A percentile compares a stretch with the other conserved stretches of the same genome.
Evolutionary conservation across 208 protist species (phyloP).

Genomic region (Trypanosoma cruzi): DNA sequence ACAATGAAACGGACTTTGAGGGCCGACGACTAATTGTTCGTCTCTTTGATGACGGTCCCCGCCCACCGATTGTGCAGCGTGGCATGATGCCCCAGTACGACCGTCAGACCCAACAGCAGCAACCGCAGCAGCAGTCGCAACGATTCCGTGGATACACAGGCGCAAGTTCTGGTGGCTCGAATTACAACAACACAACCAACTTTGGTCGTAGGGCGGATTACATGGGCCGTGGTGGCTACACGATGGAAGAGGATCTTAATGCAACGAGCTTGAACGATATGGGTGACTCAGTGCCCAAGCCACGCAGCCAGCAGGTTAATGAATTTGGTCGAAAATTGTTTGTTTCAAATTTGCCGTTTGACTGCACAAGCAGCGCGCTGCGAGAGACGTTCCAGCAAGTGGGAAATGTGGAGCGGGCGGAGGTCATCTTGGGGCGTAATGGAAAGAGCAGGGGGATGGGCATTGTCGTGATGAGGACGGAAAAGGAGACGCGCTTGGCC

Average conservation of each 20-base stretch:
- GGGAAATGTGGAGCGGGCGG: constrained; percentile 71
- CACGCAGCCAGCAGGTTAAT: constrained; percentile 73
- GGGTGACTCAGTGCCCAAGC: constrained; percentile 62
- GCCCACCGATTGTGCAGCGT: constrained; percentile 73
- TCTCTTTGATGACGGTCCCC: constrained; percentile 80
- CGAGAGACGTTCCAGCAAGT: constrained; percentile 86
- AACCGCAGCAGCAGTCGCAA: constrained; percentile 18
- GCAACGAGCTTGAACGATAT: constrained; percentile 25
- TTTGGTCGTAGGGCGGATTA: constrained; percentile 23
- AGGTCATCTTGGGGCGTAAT: constrained; percentile 71
- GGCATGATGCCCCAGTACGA: constrained; percentile 67
- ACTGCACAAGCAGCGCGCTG: constrained; percentile 69
- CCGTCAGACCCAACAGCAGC: constrained; percentile 26
- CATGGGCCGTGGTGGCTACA: constrained; percentile 27
- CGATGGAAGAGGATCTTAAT: constrained; percentile 27
- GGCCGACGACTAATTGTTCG: constrained; percentile 88
- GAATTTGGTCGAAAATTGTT: constrained; percentile 76
- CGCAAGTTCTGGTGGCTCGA: constrained; percentile 8
- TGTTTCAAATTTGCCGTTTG: constrained; percentile 84
- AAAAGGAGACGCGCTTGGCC: constrained; percentile 62
- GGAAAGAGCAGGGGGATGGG: constrained; percentile 79
- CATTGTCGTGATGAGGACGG: constrained; percentile 76
- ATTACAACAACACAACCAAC: constrained; percentile 30
- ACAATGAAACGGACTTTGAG: constrained; percentile 90
- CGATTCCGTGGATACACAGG: constrained; percentile 24